phyloP scores from a whole-genome alignment of 768 basidiomycete species.

The Hemileccinum impolitum region DNA sequence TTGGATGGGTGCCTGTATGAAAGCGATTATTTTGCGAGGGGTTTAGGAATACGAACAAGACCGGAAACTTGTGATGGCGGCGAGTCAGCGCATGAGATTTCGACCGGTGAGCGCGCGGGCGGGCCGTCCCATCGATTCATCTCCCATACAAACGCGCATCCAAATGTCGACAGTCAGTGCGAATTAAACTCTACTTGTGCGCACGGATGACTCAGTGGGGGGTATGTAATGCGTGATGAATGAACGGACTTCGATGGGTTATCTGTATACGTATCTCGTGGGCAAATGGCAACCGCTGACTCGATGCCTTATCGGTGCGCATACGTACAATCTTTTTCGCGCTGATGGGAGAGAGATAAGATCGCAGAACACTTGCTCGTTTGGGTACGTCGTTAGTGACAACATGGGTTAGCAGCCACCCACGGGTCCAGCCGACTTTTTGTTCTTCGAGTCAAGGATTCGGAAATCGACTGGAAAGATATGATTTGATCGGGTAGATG shows the following conservation, averaged over 20 bases:
- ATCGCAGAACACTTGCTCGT: neutral
- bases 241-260: neutral
- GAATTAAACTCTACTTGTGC: no score
- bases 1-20: neutral
- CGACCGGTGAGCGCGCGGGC: no score
- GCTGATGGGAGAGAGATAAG: neutral
- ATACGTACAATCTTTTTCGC: no score
- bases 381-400: slow-evolving; percentile 9
- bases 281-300: slow-evolving; percentile 9
- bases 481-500: slow-evolving; percentile 8
- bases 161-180: no score
- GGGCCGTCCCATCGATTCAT: no score
- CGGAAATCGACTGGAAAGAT: slow-evolving; percentile 1
- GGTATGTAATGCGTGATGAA: neutral
- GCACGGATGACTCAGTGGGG: no score
- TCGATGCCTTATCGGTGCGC: slow-evolving; percentile 14
- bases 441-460: slow-evolving; percentile 8
- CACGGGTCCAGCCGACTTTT: neutral
- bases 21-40: neutral
- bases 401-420: neutral
- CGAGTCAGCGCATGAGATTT: no score
- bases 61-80: no score
- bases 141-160: no score
- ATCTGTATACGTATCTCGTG: neutral
- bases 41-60: no score